Evolutionary conservation across 139 green algal genomes (phyloP).

Genomic region (Chlamydomonas incerta): DNA sequence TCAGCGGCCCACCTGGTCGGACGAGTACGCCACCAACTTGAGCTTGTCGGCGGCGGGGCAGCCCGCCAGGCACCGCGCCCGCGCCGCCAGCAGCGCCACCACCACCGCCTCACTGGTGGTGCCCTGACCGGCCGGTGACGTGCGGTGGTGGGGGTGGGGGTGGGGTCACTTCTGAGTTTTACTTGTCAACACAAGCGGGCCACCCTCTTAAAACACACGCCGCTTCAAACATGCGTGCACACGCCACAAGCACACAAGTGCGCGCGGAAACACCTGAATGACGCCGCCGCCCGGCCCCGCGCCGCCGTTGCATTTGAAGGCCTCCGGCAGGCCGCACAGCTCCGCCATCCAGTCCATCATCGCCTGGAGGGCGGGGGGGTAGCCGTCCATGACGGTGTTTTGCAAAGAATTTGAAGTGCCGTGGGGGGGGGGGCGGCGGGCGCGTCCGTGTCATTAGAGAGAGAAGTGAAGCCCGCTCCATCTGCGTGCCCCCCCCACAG

Average conservation of each 20-base stretch:
- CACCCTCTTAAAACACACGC: too few relatives aligned
- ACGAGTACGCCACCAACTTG: constrained; percentile 63
- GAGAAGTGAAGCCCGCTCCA: too few relatives aligned
- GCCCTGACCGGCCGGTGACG: constrained; percentile 34
- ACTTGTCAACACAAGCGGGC: too few relatives aligned
- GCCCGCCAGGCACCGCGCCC: constrained; percentile 38
- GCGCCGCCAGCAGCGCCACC: constrained; percentile 83
- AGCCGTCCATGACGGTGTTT: too few relatives aligned
- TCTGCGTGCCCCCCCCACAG: too few relatives aligned
- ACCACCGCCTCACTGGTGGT: constrained; percentile 75
- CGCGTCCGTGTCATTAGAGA: too few relatives aligned
- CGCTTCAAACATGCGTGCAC: too few relatives aligned
- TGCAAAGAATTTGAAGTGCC: too few relatives aligned
- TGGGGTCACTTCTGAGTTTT: too few relatives aligned
- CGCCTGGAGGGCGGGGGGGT: constrained; percentile 57
- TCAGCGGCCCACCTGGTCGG: constrained; percentile 66
- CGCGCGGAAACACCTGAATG: neutral
- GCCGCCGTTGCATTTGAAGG: constrained; percentile 64
- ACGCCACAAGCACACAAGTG: neutral
- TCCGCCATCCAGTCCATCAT: constrained; percentile 89
- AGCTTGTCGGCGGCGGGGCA: constrained; percentile 36
- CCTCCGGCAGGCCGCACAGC: constrained; percentile 75
- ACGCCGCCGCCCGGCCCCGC: constrained; percentile 63
- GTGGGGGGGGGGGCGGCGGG: neutral
- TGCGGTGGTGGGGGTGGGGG: neutral